Evolutionary conservation across 2,329 filamentous ascomycete genomes (phyloP), one percentile per base, ranked within the genome.

Genomic region (Mycocentrospora acerina): DNA sequence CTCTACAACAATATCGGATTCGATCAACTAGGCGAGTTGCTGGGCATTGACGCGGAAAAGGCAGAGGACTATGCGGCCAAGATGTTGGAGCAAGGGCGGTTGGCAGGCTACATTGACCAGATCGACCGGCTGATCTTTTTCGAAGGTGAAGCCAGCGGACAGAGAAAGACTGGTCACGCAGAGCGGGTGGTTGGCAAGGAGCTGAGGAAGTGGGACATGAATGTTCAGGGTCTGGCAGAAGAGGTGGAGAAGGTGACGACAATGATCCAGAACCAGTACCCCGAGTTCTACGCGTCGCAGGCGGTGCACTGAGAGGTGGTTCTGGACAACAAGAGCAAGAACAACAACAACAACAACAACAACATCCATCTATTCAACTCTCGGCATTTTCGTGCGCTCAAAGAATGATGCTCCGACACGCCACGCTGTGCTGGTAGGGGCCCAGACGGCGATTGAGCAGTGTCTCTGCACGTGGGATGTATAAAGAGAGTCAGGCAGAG

Each of bases 31-130:
- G 93, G 85, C 0, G 72, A 77, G 26, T 77, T 96, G 25, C 74
- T 98, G 11, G 90, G 88, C 0, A 76, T 96, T 4, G 81, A 88
- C 42, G 81, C 81, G 0, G 86, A 87, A 35, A 86, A 84, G 65
- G 91, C 91, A 3, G 93, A 98, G 73, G 83, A 86, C 42, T 96
- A 93, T 37, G 93, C 91, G 10, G 90, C 91, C 4, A 79, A 82
- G 55, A 98, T 98, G 93, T 88, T 98, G 56, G 90, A 97, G 73
- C 90, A 96, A 68, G 90, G 88, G 8, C 82, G 93, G 22, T 71
- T 98, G 35, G 81, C 85, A 3, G 93, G 91, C 7, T 83, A 85
- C 40, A 97, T 98, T 59, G 91, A 98, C 68, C 93, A 98, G 73
- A 90, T 98, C 40, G 88, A 90, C 40, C 79, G 86, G 11, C 73